Evolutionary conservation across 306 rosid species (phyloP).

Genomic region (Rosa persica): DNA sequence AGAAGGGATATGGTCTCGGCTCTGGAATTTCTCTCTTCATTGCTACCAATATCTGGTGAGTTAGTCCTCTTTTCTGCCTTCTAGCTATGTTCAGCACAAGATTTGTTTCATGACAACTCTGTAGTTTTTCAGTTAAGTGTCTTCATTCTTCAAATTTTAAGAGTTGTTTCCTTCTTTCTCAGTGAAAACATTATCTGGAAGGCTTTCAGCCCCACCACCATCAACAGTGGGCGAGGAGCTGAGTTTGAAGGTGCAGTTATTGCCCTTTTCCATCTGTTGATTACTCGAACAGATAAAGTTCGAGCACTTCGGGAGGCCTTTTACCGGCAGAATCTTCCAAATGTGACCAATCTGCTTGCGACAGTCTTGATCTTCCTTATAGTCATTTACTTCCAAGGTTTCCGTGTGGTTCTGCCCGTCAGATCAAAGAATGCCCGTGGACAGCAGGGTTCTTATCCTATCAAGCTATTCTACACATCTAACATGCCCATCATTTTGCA

Average conservation of each 20-base stretch:
- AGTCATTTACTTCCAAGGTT: conserved; percentile 95
- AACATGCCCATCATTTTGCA: conserved; percentile 98
- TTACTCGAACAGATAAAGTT: conserved; percentile 82
- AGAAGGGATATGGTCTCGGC: conserved; percentile 98
- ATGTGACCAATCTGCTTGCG: conserved; percentile 88
- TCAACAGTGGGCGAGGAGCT: conserved; percentile 94
- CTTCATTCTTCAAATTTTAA: not conserved
- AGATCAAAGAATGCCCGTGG: conserved; percentile 96
- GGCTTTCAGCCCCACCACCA: conserved; percentile 95
- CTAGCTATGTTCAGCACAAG: not conserved
- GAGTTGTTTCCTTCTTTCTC: conserved; percentile 24
- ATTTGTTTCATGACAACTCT: not conserved
- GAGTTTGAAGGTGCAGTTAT: conserved; percentile 96
- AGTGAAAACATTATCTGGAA: conserved; percentile 95
- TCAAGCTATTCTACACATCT: conserved; percentile 91
- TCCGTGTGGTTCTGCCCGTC: conserved; percentile 94
- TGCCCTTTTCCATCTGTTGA: conserved; percentile 86
- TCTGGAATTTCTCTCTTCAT: conserved; percentile 97
- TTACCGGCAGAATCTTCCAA: conserved; percentile 94
- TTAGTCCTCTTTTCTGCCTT: not conserved
- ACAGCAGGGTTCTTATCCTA: conserved; percentile 94
- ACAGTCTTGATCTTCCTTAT: conserved; percentile 80
- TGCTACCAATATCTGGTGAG: conserved; percentile 93
- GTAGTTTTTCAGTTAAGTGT: not conserved
- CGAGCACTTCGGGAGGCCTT: conserved; percentile 91